These are phyloP conservation scores for Fusarium incarnatum DNA, from an alignment of 2,329 filamentous ascomycete species.

Conservation along the genomic window DNA sequence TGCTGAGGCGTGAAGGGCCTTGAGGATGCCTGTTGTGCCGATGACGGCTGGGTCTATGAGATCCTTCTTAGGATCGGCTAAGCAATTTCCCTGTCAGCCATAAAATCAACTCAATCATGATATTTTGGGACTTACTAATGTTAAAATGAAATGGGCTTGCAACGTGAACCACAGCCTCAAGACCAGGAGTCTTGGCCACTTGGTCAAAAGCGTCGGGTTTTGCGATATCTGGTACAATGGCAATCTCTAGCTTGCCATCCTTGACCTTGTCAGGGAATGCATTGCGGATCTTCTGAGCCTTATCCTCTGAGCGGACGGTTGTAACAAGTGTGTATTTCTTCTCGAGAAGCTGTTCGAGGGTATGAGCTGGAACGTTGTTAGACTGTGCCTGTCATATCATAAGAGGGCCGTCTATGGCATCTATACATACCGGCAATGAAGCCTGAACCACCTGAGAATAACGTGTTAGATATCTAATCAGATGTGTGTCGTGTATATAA, in stretches of 20 bases:
- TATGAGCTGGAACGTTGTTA: constrained; percentile 57
- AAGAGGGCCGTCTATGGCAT: background rate
- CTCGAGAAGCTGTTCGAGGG: constrained; percentile 65
- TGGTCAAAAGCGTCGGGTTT: constrained; percentile 78
- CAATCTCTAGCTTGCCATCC: constrained; percentile 59
- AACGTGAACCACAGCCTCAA: constrained; percentile 70
- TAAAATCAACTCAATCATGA: background rate
- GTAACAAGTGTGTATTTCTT: constrained; percentile 65
- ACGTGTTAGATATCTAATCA: constrained; percentile 14
- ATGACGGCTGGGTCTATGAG: constrained; percentile 68
- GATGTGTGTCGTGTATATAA: background rate
- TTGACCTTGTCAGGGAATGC: constrained; percentile 57
- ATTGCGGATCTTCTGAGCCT: constrained; percentile 63
- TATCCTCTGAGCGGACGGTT: constrained; percentile 66
- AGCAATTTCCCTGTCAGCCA: background rate
- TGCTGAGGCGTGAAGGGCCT: constrained; percentile 71
- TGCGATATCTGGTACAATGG: constrained; percentile 83
- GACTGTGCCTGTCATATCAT: background rate
- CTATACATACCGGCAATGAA: constrained; percentile 50
- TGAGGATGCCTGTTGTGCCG: constrained; percentile 76
- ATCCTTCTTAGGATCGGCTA: constrained; percentile 62
- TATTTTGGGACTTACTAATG: constrained; percentile 50
- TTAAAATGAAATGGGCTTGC: constrained; percentile 70
- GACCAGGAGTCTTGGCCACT: constrained; percentile 61
- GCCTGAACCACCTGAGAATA: constrained; percentile 49